Evolutionary conservation across 176 grass and related monocot species (phyloP).

Genomic region (Aegilops umbellulata): DNA sequence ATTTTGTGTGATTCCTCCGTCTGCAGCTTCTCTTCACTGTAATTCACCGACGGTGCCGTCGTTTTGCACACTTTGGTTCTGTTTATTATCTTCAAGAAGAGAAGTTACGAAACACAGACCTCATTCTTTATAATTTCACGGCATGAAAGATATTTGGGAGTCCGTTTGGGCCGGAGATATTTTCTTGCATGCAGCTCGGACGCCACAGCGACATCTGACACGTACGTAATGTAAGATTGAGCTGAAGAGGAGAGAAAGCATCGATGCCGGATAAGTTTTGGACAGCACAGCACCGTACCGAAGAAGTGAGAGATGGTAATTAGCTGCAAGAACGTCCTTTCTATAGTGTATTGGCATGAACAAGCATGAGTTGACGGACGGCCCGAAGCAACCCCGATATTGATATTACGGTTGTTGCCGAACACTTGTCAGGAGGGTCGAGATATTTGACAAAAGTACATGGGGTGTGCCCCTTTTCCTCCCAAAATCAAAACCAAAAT

Average conservation of each 20-base stretch:
- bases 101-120: not conserved
- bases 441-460: not conserved
- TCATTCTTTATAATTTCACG: not conserved
- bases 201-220: slow-evolving; percentile 3
- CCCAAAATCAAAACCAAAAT: not conserved
- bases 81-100: not conserved
- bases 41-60: not conserved
- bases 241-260: not conserved
- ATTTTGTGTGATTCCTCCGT: not conserved
- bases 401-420: not conserved
- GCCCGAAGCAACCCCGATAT: not conserved
- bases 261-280: not conserved
- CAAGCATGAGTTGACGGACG: not conserved
- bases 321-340: not conserved
- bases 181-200: not conserved
- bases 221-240: not conserved
- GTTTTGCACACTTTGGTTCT: not conserved
- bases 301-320: not conserved
- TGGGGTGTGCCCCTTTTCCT: not conserved
- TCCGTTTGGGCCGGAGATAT: not conserved
- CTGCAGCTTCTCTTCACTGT: not conserved
- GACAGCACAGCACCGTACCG: not conserved
- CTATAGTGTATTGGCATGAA: not conserved
- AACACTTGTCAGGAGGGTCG: not conserved
- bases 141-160: not conserved